A percentile compares a stretch with the other conserved stretches of the same genome.
These are phyloP conservation scores for Pyricularia sp. DNA, from an alignment of 2,329 filamentous ascomycete genomes.

Conservation along the genomic window DNA sequence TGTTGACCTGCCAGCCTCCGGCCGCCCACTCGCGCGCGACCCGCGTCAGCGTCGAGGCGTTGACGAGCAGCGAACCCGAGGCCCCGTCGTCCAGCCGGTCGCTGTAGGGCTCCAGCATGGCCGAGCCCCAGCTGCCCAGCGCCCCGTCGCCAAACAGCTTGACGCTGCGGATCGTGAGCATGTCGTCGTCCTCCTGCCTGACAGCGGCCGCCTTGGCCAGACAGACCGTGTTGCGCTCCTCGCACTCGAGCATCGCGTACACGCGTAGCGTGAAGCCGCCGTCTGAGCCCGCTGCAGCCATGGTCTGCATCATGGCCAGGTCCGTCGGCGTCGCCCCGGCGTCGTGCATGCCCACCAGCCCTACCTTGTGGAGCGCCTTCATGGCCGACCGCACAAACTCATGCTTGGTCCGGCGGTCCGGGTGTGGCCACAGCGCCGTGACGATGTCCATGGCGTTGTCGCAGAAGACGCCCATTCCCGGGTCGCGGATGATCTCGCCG, in stretches of 20 bases:
- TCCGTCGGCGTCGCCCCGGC: constrained; percentile 51
- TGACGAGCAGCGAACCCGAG: constrained; percentile 56
- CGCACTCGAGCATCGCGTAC: constrained; percentile 61
- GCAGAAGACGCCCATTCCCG: constrained; percentile 60
- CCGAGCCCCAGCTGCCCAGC: constrained; percentile 62
- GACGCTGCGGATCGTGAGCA: constrained; percentile 50
- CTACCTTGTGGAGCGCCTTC: constrained; percentile 50
- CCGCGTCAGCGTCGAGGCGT: constrained; percentile 45
- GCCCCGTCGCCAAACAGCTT: constrained; percentile 66
- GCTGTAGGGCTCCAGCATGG: constrained; percentile 60
- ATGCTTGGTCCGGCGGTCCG: constrained; percentile 40
- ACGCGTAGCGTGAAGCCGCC: constrained; percentile 49
- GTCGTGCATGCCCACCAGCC: constrained; percentile 61
- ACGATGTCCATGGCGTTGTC: constrained; percentile 64
- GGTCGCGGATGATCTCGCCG: constrained; percentile 52
- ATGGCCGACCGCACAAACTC: constrained; percentile 51
- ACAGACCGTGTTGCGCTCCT: constrained; percentile 55
- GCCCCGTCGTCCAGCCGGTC: constrained; percentile 44
- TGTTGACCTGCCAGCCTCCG: constrained; percentile 58
- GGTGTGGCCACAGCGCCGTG: constrained; percentile 45
- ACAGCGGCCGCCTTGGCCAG: constrained; percentile 36
- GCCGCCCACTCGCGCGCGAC: constrained; percentile 49
- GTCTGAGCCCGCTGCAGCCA: constrained; percentile 24
- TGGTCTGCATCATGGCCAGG: constrained; percentile 41
- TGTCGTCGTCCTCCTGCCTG: constrained; percentile 26